A percentile compares a stretch with the other conserved stretches of the same genome.
Conservation (phyloP, 371 early-diverging fungal species). For the Dichotomocladium elegans region DNA sequence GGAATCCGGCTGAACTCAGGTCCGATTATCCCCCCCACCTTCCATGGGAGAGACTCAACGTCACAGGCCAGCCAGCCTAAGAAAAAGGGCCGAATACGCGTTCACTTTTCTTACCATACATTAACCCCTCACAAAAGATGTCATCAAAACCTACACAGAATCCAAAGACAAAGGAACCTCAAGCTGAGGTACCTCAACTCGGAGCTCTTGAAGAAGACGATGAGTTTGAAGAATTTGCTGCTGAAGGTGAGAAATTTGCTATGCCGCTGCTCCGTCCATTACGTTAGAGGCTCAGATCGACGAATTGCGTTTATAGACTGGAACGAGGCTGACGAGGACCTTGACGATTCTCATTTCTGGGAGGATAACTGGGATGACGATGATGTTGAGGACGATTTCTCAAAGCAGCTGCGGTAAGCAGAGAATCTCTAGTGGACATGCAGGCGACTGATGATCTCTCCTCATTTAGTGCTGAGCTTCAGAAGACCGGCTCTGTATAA, state of each 20-base stretch:
- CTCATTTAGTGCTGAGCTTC: not conserved
- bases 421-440: not conserved
- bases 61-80: not conserved
- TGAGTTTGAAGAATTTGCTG: slow-evolving; percentile 89
- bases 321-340: slow-evolving; percentile 76
- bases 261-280: not conserved
- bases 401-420: slow-evolving; percentile 73
- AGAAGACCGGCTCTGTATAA: slow-evolving; percentile 1
- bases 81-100: not conserved
- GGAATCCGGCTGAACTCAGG: too few relatives aligned
- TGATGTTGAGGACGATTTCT: slow-evolving; percentile 87
- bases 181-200: slow-evolving; percentile 48
- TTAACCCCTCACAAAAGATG: slow-evolving; percentile 9
- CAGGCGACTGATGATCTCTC: not conserved
- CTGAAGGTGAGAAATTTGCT: slow-evolving; percentile 61
- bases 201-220: slow-evolving; percentile 85
- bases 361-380: slow-evolving; percentile 94
- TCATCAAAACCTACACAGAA: too few relatives aligned
- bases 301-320: slow-evolving; percentile 58
- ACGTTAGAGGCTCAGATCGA: not conserved
- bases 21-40: too few relatives aligned
- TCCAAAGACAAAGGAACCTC: slow-evolving; percentile 20
- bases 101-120: not conserved
- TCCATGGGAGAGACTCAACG: not conserved
- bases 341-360: slow-evolving; percentile 75